These are phyloP conservation scores for Umbelopsis sp. DNA, from an alignment of 192 early-diverging fungal species.

Conservation along the genomic window DNA sequence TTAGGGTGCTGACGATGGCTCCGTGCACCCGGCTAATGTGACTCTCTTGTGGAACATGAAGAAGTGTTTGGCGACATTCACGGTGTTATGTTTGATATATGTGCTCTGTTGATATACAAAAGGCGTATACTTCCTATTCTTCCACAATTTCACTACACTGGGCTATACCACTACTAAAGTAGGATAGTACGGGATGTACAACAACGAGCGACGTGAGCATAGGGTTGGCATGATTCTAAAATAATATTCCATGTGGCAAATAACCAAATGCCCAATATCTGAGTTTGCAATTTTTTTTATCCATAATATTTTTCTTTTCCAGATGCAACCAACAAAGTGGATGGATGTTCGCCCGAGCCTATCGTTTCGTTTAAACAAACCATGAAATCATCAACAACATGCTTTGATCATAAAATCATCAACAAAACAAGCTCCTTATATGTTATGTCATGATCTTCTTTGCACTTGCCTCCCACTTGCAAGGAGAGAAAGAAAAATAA, in stretches of 20 bases:
- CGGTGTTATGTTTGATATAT: too few species aligned
- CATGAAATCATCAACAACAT: too few species aligned
- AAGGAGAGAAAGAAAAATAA: background rate
- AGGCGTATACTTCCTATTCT: too few species aligned
- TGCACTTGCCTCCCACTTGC: background rate
- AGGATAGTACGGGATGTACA: background rate
- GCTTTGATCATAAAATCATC: background rate
- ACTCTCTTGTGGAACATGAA: background rate
- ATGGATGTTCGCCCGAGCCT: background rate
- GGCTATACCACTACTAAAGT: too few species aligned
- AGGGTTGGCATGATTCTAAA: background rate
- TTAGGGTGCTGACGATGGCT: background rate
- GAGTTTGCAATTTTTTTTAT: slow-evolving; percentile 16
- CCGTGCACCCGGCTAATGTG: slow-evolving; percentile 20
- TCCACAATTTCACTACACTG: too few species aligned
- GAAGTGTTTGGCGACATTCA: background rate
- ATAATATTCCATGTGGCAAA: slow-evolving; percentile 20
- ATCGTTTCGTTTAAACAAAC: too few species aligned
- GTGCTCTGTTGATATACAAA: too few species aligned
- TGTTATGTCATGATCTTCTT: slow-evolving; percentile 23
- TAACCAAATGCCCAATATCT: slow-evolving; percentile 8
- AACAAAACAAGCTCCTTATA: background rate
- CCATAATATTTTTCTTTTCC: background rate
- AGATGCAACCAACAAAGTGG: background rate
- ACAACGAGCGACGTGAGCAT: background rate